phyloP scores from a whole-genome alignment of 2,329 filamentous ascomycete species.

The Claviceps humidiphila region DNA sequence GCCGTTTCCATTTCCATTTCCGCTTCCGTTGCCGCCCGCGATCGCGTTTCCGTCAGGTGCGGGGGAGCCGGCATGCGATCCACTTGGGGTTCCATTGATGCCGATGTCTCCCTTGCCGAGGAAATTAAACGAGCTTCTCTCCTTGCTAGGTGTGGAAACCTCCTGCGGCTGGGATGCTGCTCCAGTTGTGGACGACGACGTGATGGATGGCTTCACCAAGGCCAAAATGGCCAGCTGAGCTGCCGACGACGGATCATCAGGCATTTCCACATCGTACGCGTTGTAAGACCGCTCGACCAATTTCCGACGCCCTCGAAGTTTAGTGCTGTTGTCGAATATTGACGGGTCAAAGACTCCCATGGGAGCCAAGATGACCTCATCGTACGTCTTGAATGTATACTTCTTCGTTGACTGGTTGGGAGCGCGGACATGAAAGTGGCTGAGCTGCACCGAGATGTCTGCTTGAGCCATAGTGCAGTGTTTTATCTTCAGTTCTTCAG shows the following conservation, averaged over 20 bases:
- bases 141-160: slow-evolving; percentile 47
- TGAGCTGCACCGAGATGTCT: slow-evolving; percentile 76
- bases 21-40: background rate
- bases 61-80: slow-evolving; percentile 78
- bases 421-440: slow-evolving; percentile 80
- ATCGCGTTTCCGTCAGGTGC: slow-evolving; percentile 49
- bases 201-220: slow-evolving; percentile 46
- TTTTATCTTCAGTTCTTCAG: slow-evolving; percentile 90
- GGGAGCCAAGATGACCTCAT: slow-evolving; percentile 85
- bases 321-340: slow-evolving; percentile 72
- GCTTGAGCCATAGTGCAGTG: slow-evolving; percentile 84
- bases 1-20: slow-evolving; percentile 21
- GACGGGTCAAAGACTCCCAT: slow-evolving; percentile 88
- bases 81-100: slow-evolving; percentile 62
- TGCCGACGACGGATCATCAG: slow-evolving; percentile 77
- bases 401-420: slow-evolving; percentile 82
- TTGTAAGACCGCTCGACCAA: slow-evolving; percentile 83
- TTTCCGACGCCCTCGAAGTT: slow-evolving; percentile 66
- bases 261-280: slow-evolving; percentile 73
- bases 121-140: slow-evolving; percentile 55
- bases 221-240: slow-evolving; percentile 62
- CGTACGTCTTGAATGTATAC: slow-evolving; percentile 93
- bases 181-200: slow-evolving; percentile 27
- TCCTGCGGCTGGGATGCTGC: slow-evolving; percentile 29
- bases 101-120: slow-evolving; percentile 55